Base-by-base conservation (phyloP, 2,329 filamentous ascomycete genomes). In the Cladorrhinum sp. region DNA sequence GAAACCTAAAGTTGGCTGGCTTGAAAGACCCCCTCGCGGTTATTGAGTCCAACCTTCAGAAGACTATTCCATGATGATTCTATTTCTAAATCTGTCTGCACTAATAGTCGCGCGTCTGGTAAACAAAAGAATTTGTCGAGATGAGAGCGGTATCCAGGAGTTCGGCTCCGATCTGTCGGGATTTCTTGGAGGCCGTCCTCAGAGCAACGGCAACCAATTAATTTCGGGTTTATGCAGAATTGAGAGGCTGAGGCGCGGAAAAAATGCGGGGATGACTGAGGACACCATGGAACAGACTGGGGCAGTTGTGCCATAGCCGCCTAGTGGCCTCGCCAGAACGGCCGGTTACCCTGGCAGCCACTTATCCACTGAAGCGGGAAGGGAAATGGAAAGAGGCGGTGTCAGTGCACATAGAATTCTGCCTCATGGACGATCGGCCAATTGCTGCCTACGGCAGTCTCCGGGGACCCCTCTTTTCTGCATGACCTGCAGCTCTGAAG, bases 241-340 rank as follows among this genome's bases (percentile, higher is more conserved):
- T 41, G 6, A 45, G 41, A 45, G 41, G 41, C 41, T 45, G 41
- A 45, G 41, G 41, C 41, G n/a, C 41, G 41, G 41, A 18, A 45
- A 32, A 45, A 45, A 41, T 41, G 36, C 16, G 36, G 36, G 36
- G 41, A 45, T 36, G 10, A 8, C 32, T 36, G 32, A 36, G 32
- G 32, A 36, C 32, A 36, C 3, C 4, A 22, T 41, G 41, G 41
- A 45, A 6, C 7, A 32, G 7, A 13, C 29, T 32, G 6, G 29
- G 29, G 29, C 6, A 32, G 6, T 32, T 6, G 29, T 32, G 49
- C 56, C 57, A 62, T 62, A 65, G 64, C 61, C 64, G 64, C 64
- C 58, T 57, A 58, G 61, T 56, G 60, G 63, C 63, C 63, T 64
- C 60, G 54, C 38, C 36, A 49, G 13, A 36, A 5, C n/a, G 32